Conservation (phyloP, 2,329 filamentous ascomycete species). For the Huntiella decipiens region DNA sequence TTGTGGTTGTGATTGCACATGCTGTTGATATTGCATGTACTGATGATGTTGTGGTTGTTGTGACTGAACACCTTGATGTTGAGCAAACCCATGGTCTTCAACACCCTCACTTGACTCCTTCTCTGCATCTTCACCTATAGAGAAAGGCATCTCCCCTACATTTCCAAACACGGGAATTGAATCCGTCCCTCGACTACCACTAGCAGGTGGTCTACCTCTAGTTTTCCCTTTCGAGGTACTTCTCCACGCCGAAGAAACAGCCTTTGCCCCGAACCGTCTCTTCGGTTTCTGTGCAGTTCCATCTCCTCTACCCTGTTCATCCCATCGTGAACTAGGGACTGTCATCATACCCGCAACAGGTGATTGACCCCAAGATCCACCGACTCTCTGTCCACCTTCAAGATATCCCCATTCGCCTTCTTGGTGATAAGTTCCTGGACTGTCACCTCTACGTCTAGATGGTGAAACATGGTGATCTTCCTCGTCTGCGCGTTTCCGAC, state of each 20-base stretch:
- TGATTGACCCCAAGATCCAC: too few relatives aligned
- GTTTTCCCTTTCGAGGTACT: slow-evolving; percentile 36
- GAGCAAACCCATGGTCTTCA: neutral
- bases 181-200: neutral
- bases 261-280: slow-evolving; percentile 55
- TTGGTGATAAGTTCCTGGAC: neutral
- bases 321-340: slow-evolving; percentile 16
- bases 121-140: neutral
- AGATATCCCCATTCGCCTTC: neutral
- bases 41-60: neutral
- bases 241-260: slow-evolving; percentile 81
- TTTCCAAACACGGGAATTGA: neutral
- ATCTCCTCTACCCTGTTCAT: slow-evolving; percentile 14
- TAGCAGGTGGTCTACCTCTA: slow-evolving; percentile 52
- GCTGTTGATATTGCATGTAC: slow-evolving; percentile 2
- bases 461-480: slow-evolving; percentile 37
- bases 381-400: neutral
- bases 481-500: slow-evolving; percentile 44
- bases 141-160: neutral
- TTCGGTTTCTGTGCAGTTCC: slow-evolving; percentile 22
- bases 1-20: neutral
- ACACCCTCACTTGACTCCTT: neutral
- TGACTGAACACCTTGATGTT: neutral
- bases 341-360: too few relatives aligned
- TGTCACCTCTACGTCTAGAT: slow-evolving; percentile 27